Percentiles rank a stretch among this genome's conserved stretches.
These are phyloP conservation scores for Rhodamnia rubescens DNA, from an alignment of 345 rosid species.

Conservation along the genomic window DNA sequence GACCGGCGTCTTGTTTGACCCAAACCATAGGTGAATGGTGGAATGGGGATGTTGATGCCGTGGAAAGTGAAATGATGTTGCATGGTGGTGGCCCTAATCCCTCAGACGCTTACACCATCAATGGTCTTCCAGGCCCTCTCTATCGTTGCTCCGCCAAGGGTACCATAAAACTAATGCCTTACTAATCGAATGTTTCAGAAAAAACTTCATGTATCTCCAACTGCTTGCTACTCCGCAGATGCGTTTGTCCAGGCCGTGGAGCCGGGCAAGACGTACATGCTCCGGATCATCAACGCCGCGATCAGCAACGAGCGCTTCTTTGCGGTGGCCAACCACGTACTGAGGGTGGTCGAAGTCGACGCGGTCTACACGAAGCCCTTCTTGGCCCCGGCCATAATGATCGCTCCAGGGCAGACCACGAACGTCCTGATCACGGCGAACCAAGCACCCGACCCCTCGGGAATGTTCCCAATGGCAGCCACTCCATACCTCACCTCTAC, in stretches of 20 bases:
- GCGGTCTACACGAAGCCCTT: conserved; percentile 55
- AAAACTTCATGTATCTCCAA: no score
- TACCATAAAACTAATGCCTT: not conserved
- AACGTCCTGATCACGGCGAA: conserved; percentile 36
- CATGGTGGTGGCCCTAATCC: conserved; percentile 30
- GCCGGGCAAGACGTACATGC: conserved; percentile 44
- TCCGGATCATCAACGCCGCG: conserved; percentile 58
- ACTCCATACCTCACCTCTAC: conserved; percentile 40
- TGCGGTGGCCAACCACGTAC: conserved; percentile 33
- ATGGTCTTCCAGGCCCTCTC: conserved; percentile 65
- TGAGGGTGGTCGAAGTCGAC: conserved; percentile 54
- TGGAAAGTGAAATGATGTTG: conserved; percentile 30
- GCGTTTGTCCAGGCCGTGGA: conserved; percentile 35
- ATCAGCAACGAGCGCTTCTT: conserved; percentile 55
- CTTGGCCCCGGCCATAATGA: conserved; percentile 33
- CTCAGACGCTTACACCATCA: conserved; percentile 56
- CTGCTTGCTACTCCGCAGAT: conserved; percentile 12
- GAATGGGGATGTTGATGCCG: conserved; percentile 37
- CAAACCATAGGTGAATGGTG: conserved; percentile 53
- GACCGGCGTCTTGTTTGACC: not conserved
- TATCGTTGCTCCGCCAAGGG: conserved; percentile 53
- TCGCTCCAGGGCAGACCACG: conserved; percentile 69
- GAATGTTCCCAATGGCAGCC: conserved; percentile 35
- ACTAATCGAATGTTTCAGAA: not conserved
- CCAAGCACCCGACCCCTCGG: conserved; percentile 22